phyloP scores from a whole-genome alignment of 2,329 filamentous ascomycete species.

The Colletotrichum plurivorum region DNA sequence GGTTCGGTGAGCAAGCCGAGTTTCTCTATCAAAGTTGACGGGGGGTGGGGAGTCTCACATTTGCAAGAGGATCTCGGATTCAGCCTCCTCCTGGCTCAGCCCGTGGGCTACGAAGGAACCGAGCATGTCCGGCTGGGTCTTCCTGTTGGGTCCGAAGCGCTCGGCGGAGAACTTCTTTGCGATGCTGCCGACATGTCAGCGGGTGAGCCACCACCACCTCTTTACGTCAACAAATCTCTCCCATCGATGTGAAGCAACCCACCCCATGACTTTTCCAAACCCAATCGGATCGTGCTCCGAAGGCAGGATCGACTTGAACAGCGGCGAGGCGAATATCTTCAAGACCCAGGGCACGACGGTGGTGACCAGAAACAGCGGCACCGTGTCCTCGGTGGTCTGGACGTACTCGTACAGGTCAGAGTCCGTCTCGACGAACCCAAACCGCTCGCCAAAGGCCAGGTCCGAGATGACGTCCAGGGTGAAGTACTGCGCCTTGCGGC shows the following conservation, averaged over 20 bases:
- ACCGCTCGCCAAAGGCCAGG: slow-evolving; percentile 63
- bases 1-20: slow-evolving; percentile 33
- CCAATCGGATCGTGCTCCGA: slow-evolving; percentile 53
- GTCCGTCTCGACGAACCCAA: slow-evolving; percentile 62
- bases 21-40: too few relatives aligned
- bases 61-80: slow-evolving; percentile 60
- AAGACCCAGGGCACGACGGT: slow-evolving; percentile 57
- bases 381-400: slow-evolving; percentile 55
- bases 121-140: slow-evolving; percentile 66
- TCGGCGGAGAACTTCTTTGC: slow-evolving; percentile 61
- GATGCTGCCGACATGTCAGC: slow-evolving; percentile 49
- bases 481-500: slow-evolving; percentile 63
- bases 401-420: slow-evolving; percentile 64
- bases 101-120: slow-evolving; percentile 57
- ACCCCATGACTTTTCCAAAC: slow-evolving; percentile 61
- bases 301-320: slow-evolving; percentile 58
- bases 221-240: too few relatives aligned
- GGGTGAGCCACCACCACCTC: slow-evolving; percentile 43
- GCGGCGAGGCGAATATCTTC: slow-evolving; percentile 55
- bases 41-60: slow-evolving; percentile 50
- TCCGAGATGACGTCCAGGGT: slow-evolving; percentile 68
- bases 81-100: slow-evolving; percentile 53
- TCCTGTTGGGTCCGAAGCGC: slow-evolving; percentile 58
- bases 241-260: slow-evolving; percentile 45
- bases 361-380: slow-evolving; percentile 59